Evolutionary conservation across 331 rosid genomes (phyloP).

Genomic region (Telfairia occidentalis): DNA sequence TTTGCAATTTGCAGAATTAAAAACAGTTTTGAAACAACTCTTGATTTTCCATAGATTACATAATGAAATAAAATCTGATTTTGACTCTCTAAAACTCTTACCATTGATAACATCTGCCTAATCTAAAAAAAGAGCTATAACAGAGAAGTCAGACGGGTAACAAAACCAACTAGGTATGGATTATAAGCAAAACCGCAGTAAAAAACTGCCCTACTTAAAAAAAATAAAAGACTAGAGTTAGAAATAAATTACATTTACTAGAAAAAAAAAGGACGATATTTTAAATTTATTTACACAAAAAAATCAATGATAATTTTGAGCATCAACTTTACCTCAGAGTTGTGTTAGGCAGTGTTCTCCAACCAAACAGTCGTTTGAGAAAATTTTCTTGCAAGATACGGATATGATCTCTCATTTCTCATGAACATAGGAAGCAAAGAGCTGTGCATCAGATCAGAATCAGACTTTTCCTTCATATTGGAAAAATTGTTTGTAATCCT

Average conservation of each 20-base stretch:
- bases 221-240: background rate
- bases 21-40: background rate
- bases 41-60: background rate
- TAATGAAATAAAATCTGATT: background rate
- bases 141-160: no score
- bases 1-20: background rate
- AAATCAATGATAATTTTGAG: background rate
- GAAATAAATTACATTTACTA: background rate
- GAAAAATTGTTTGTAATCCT: conserved; percentile 59
- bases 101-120: no score
- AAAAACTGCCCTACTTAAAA: background rate
- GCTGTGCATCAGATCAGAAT: conserved; percentile 12
- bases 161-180: no score
- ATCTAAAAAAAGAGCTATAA: no score
- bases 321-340: background rate
- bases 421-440: background rate
- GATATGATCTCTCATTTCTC: background rate
- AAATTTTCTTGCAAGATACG: background rate
- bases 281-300: background rate
- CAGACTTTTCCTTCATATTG: conserved; percentile 76
- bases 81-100: no score
- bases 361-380: background rate
- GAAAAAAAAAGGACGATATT: background rate
- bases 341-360: background rate
- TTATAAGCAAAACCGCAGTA: no score